A percentile compares a stretch with the other conserved stretches of the same genome.
Evolutionary conservation across 345 rosid species (phyloP).

Genomic region (Eucalyptus virginea): DNA sequence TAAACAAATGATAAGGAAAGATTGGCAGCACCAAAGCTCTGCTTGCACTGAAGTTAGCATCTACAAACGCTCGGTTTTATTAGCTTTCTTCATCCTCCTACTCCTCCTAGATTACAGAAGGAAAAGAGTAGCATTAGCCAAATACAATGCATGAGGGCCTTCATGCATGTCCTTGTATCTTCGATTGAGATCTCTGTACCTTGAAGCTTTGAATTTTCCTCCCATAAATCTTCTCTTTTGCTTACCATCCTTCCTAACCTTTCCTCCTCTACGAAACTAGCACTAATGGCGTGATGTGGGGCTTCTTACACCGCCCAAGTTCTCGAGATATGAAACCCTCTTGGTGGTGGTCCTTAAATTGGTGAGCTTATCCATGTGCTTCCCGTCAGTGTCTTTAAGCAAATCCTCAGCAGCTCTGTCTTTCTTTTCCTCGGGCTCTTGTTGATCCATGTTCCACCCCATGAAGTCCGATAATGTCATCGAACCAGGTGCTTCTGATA

Average conservation of each 20-base stretch:
- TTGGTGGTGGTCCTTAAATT: conserved; percentile 22
- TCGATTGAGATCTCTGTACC: neutral
- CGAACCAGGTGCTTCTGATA: conserved; percentile 5
- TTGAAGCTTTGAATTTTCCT: neutral
- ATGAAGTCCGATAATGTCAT: conserved; percentile 63
- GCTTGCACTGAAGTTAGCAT: neutral
- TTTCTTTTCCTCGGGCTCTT: conserved; percentile 16
- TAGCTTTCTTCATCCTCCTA: neutral
- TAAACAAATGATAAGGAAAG: neutral
- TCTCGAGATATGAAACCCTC: conserved; percentile 64
- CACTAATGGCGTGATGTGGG: conserved; percentile 57
- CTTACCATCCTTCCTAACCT: neutral
- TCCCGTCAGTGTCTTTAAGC: conserved; percentile 19
- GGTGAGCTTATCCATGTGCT: conserved; percentile 19
- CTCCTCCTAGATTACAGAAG: neutral
- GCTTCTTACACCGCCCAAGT: conserved; percentile 52
- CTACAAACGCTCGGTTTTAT: neutral
- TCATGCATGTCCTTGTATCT: neutral
- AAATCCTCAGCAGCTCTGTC: conserved; percentile 21
- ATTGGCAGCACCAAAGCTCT: neutral
- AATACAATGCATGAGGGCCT: neutral
- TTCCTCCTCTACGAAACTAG: neutral
- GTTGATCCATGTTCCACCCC: conserved; percentile 54
- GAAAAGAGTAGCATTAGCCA: neutral
- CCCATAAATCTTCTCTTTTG: neutral